These are phyloP conservation scores for Micractinium conductrix DNA, from an alignment of 139 green algal genomes.

Conservation along the genomic window DNA sequence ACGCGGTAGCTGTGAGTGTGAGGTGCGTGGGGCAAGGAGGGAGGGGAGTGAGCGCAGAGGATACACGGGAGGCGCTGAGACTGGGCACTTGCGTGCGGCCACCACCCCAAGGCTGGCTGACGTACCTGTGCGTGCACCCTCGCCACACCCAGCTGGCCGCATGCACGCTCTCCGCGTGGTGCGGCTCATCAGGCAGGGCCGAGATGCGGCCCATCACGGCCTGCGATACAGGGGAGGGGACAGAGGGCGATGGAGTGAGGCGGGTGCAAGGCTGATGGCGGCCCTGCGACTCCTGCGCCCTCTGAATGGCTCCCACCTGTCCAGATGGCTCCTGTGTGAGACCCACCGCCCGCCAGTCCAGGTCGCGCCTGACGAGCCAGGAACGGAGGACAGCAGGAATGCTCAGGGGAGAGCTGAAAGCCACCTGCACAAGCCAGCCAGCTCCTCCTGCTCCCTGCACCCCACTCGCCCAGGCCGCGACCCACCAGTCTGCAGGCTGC, in stretches of 20 bases:
- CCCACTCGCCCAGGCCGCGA: no score
- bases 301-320: no score
- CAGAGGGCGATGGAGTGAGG: no score
- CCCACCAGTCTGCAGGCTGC: constrained; percentile 17
- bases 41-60: no score
- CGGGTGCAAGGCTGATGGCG: no score
- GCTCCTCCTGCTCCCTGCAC: neutral
- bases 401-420: neutral
- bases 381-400: neutral
- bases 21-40: no score
- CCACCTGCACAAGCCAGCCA: neutral
- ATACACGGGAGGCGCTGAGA: no score
- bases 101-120: no score
- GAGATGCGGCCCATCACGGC: neutral
- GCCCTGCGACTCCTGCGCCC: no score
- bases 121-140: neutral
- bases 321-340: constrained; percentile 17
- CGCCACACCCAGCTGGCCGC: constrained; percentile 3
- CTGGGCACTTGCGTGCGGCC: no score
- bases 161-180: constrained; percentile 22
- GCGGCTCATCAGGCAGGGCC: constrained; percentile 6
- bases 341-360: neutral
- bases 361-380: neutral
- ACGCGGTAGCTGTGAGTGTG: constrained; percentile 38
- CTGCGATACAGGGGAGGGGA: no score